Evolutionary conservation across 2,329 filamentous ascomycete genomes (phyloP).

Genomic region (Aspergillus sp.): DNA sequence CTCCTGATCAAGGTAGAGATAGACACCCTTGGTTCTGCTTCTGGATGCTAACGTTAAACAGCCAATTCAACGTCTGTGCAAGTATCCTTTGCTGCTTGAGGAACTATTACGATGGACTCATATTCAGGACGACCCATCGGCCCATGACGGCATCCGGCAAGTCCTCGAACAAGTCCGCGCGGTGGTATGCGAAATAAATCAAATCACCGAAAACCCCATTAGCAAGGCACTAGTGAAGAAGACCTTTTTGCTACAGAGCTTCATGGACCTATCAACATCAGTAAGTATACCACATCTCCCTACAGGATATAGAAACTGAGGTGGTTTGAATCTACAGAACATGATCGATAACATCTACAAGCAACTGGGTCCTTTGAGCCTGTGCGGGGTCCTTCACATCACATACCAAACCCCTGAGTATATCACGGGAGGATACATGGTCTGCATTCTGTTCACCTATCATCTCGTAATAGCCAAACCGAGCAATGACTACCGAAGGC

Average conservation of each 20-base stretch:
- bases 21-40: background rate
- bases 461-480: constrained; percentile 74
- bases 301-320: background rate
- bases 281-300: constrained; percentile 48
- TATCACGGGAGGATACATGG: constrained; percentile 77
- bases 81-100: constrained; percentile 82
- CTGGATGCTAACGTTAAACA: constrained; percentile 40
- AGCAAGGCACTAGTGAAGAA: constrained; percentile 72
- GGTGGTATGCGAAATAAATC: constrained; percentile 77
- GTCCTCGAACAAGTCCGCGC: constrained; percentile 71
- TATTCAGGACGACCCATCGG: constrained; percentile 78
- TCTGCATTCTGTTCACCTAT: constrained; percentile 79
- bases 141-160: constrained; percentile 77
- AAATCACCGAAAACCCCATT: constrained; percentile 73
- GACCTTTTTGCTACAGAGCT: constrained; percentile 82
- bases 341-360: constrained; percentile 63
- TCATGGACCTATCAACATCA: constrained; percentile 71
- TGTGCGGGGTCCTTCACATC: constrained; percentile 81
- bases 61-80: constrained; percentile 91
- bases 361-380: constrained; percentile 73
- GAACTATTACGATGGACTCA: constrained; percentile 83
- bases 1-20: constrained; percentile 78
- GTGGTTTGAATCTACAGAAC: constrained; percentile 22
- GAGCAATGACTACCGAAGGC: constrained; percentile 64
- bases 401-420: constrained; percentile 73